Percentiles rank a stretch among this genome's conserved stretches.
These are phyloP conservation scores for Saprolegnia parasitica DNA, from an alignment of 352 stramenopile species.

Conservation along the genomic window DNA sequence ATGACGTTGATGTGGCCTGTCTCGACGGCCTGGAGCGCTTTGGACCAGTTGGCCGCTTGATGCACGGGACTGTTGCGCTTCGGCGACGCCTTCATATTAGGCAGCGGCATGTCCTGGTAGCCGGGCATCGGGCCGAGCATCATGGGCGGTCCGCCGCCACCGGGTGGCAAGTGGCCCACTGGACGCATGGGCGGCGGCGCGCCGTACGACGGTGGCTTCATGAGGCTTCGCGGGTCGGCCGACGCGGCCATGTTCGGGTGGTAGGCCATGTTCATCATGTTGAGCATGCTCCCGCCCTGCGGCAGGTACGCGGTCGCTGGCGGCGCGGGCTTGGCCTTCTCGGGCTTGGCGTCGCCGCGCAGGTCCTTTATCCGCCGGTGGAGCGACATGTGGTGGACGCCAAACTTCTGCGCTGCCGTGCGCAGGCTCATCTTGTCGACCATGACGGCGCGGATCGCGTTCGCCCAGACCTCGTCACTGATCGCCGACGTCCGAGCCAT, in stretches of 20 bases:
- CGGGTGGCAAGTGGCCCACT: not conserved
- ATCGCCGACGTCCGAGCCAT: constrained; percentile 38
- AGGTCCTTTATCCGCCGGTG: constrained; percentile 39
- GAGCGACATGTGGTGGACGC: constrained; percentile 59
- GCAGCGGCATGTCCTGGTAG: constrained; percentile 8
- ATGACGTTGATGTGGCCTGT: constrained; percentile 16
- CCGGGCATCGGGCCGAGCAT: not conserved
- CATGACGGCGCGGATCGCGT: constrained; percentile 57
- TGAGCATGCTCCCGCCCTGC: constrained; percentile 20
- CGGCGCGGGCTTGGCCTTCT: constrained; percentile 10
- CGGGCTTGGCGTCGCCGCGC: constrained; percentile 25
- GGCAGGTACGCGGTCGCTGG: not conserved
- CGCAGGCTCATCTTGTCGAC: constrained; percentile 59
- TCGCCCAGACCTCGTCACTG: constrained; percentile 56
- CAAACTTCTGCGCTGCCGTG: constrained; percentile 52
- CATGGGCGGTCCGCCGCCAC: not conserved
- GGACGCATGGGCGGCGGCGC: constrained; percentile 1
- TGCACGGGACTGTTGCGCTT: not conserved
- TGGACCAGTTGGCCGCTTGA: constrained; percentile 17
- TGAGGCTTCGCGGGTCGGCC: not conserved
- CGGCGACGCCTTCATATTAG: not conserved
- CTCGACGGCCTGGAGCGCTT: constrained; percentile 19
- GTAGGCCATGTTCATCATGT: constrained; percentile 29
- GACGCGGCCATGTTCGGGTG: constrained; percentile 1
- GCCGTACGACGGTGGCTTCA: not conserved